Evolutionary conservation across 768 basidiomycete genomes (phyloP), one percentile per base, ranked within the genome.

Genomic region (Russula vinacea): DNA sequence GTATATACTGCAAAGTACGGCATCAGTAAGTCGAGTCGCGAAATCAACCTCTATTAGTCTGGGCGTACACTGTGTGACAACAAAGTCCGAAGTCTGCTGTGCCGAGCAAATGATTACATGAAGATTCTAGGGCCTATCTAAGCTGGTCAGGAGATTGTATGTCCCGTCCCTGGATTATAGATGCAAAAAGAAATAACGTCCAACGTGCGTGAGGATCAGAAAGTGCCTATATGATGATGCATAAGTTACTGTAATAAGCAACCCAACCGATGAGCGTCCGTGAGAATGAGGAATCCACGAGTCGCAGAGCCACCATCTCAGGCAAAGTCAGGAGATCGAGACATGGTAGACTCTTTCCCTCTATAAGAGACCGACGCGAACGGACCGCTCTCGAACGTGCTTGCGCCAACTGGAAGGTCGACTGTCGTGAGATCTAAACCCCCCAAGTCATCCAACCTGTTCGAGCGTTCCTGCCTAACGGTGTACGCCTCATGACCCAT

Each of bases 381-480:
- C 6, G 11, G 50, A 29, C 32, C 26, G 17, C 3, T 44, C 42
- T 45, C 32, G 22, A 40, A 6, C 6, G 55, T 51, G 26, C 8
- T 19, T 8, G 19, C 40, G n/a, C 22, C 33, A 22, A 8, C 1
- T 5, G 64, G 17, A 9, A 65, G 56, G 22, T 42, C 49, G n/a
- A 65, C 9, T 6, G 49, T 57, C 3, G 64, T 65, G 49, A 65
- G 64, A n/a, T 44, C 29, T 5, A 29, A 29, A 29, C 29, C 29
- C 29, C n/a, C 29, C 29, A 29, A 29, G 29, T 29, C 29, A 29
- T 29, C 55, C 14, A 61, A 17, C 17, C 11, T 42, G 9, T 14
- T 17, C 19, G 60, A 60, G 1, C 3, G 55, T 22, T 56, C 55
- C 10, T 16, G 59, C 26, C 33, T 47, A 17, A 40, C 52, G 24